Evolutionary conservation across 768 basidiomycete genomes (phyloP), one percentile per base, ranked within the genome.

Genomic region (Rubroboletus pulcherrimus): DNA sequence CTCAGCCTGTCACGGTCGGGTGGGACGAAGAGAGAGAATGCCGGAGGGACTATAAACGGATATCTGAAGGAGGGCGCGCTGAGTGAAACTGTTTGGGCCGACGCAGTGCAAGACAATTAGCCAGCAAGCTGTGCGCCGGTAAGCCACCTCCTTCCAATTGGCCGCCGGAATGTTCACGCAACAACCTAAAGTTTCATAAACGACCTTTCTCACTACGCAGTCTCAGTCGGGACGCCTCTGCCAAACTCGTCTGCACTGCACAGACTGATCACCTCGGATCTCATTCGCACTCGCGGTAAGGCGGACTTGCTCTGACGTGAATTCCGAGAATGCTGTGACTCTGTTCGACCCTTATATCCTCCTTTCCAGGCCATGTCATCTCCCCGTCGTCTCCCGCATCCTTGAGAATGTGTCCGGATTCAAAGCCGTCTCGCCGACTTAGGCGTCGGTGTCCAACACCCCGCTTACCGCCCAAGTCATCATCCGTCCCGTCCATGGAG

Each of bases 161-260:
- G 44, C 21, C 55, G 33, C 54, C 15, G 54, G 43, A 55, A 56
- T 38, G 57, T 49, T 58, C 57, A 59, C 57, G 45, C 45, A 59
- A 47, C 45, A 62, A 62, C 53, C 60, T 64, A 70, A 63, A 69
- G 71, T 71, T 71, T 71, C 69, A 71, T 72, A 61, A 68, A 59
- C 46, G 26, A 26, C 46, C 40, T 60, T 62, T 70, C 61, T 68
- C 67, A 63, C 68, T 65, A 53, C 47, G 41, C 44, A 44, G 53
- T 51, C 53, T 54, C 43, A 63, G 58, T 66, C 71, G 69, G 69
- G 64, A 61, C 69, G 54, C 9, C 50, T 72, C 68, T 72, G 51
- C 69, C 69, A 68, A 64, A 72, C 66, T 63, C n/a, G 69, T 67
- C 47, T 61, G 60, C 65, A 65, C 71, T 29, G 70, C 66, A 57